phyloP scores from a whole-genome alignment of 1,284 basidiomycete species.

The Naganishia sp. region DNA sequence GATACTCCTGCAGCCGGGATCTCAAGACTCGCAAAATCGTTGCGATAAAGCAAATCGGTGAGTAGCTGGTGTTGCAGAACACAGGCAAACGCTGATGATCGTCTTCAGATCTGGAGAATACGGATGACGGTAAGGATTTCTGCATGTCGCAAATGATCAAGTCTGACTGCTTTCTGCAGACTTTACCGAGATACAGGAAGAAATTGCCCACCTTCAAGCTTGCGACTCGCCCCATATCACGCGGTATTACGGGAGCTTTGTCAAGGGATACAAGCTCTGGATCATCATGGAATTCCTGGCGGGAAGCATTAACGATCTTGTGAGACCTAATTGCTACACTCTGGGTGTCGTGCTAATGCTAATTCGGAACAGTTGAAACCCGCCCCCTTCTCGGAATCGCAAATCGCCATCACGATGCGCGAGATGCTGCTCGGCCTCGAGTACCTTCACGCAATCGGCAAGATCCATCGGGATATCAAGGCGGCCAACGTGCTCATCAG shows the following conservation, averaged over 20 bases:
- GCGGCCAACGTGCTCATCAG: conserved; percentile 94
- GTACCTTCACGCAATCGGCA: conserved; percentile 89
- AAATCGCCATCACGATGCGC: conserved; percentile 91
- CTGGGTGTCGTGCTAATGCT: background rate
- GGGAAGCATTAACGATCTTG: conserved; percentile 92
- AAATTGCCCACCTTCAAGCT: conserved; percentile 91
- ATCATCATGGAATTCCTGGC: conserved; percentile 99
- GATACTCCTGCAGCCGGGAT: conserved; percentile 62
- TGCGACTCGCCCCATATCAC: conserved; percentile 97
- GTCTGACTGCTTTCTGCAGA: conserved; percentile 73
- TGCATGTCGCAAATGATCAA: background rate
- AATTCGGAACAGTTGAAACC: conserved; percentile 68
- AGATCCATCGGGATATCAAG: conserved; percentile 98
- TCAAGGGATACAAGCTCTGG: conserved; percentile 96
- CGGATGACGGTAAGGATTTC: conserved; percentile 29
- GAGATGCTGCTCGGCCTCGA: conserved; percentile 92
- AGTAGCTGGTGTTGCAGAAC: conserved; percentile 39
- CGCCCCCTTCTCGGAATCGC: conserved; percentile 82
- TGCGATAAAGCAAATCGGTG: conserved; percentile 96
- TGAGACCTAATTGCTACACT: conserved; percentile 37
- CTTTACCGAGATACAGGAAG: conserved; percentile 95
- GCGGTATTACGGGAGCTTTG: conserved; percentile 94
- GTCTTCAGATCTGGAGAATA: conserved; percentile 69
- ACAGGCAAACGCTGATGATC: background rate
- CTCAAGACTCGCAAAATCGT: conserved; percentile 91